phyloP scores from a whole-genome alignment of 179 eudicot genomes.

The Carnegiea gigantea region DNA sequence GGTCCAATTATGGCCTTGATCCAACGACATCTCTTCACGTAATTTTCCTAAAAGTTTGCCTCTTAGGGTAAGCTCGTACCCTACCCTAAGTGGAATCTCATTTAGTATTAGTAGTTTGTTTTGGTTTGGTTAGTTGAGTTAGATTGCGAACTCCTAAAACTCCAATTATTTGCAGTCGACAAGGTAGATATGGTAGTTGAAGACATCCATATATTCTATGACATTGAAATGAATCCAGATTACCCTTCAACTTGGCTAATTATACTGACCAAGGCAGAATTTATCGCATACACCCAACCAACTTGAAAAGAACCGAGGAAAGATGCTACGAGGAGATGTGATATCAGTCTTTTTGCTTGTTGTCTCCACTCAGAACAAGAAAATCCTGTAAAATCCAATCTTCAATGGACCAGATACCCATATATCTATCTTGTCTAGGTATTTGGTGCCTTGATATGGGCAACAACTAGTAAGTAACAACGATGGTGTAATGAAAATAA shows the following conservation, averaged over 20 bases:
- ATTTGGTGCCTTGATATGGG: too few relatives aligned
- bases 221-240: background rate
- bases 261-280: slow-evolving; percentile 7
- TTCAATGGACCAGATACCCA: slow-evolving; percentile 24
- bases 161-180: slow-evolving; percentile 5
- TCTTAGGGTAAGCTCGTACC: too few relatives aligned
- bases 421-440: slow-evolving; percentile 4
- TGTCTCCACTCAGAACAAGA: slow-evolving; percentile 1
- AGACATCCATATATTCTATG: slow-evolving; percentile 5
- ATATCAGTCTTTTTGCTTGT: background rate
- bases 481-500: too few relatives aligned
- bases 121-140: background rate
- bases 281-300: background rate
- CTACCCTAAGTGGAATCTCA: too few relatives aligned
- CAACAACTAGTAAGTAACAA: too few relatives aligned
- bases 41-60: too few relatives aligned
- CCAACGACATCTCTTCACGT: too few relatives aligned
- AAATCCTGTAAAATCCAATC: background rate
- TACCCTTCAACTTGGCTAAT: slow-evolving; percentile 4
- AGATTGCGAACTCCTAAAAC: background rate
- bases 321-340: slow-evolving; percentile 20
- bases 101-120: too few relatives aligned
- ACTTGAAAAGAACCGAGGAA: background rate
- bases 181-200: slow-evolving; percentile 9
- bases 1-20: too few relatives aligned